Percentiles rank a stretch among this genome's conserved stretches.
Evolutionary conservation across 208 protist species (phyloP).

Genomic region (Angomonas ambiguus): DNA sequence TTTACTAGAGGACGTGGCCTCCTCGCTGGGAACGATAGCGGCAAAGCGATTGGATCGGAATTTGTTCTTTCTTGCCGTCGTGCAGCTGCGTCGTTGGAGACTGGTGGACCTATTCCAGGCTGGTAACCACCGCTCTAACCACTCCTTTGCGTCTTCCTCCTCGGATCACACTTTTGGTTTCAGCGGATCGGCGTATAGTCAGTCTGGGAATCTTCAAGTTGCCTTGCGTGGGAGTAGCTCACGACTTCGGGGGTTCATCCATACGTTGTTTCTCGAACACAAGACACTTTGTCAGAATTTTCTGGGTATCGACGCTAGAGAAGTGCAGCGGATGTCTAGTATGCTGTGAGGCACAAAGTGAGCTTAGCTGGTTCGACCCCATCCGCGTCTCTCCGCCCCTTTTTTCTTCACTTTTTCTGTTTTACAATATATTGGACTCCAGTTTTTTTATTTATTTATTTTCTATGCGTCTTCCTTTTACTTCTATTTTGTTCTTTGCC

Average conservation of each 20-base stretch:
- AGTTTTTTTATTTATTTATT: neutral
- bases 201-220: neutral
- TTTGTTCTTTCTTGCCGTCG: neutral
- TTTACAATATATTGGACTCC: neutral
- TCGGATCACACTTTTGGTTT: no score
- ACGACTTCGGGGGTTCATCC: neutral
- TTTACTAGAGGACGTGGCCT: neutral
- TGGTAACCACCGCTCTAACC: no score
- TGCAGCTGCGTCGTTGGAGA: neutral
- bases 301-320: neutral
- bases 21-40: neutral
- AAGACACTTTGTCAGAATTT: neutral
- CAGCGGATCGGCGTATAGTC: no score
- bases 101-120: no score
- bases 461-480: neutral
- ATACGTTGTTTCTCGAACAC: neutral
- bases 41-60: neutral
- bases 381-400: neutral
- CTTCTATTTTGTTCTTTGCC: constrained; percentile 1
- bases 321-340: neutral
- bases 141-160: no score
- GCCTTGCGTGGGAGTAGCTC: neutral
- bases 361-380: neutral
- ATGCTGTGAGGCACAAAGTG: neutral
- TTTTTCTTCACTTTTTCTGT: constrained; percentile 7